Evolutionary conservation across 2,329 filamentous ascomycete species (phyloP).

Genomic region (Neoarthrinium moseri): DNA sequence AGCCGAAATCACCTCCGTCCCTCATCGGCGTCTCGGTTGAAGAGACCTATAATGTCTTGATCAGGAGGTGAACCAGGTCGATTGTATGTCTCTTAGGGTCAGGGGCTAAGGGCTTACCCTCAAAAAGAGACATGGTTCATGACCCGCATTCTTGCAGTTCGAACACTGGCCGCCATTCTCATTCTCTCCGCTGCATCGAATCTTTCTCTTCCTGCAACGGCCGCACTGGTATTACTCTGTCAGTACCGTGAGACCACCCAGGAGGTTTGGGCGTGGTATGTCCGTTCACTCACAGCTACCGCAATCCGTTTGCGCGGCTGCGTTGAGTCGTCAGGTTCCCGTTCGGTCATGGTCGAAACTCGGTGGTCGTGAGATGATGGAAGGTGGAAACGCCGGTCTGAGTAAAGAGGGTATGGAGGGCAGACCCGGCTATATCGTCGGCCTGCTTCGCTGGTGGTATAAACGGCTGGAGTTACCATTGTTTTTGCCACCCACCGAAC

Average conservation of each 20-base stretch:
- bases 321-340: slow-evolving; percentile 38
- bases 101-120: slow-evolving; percentile 54
- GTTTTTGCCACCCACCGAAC: slow-evolving; percentile 16
- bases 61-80: no score
- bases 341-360: slow-evolving; percentile 38
- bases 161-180: slow-evolving; percentile 75
- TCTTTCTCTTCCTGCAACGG: slow-evolving; percentile 90
- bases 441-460: slow-evolving; percentile 31
- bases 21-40: slow-evolving; percentile 35
- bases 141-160: slow-evolving; percentile 76
- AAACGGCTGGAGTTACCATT: slow-evolving; percentile 43
- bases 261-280: no score
- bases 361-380: slow-evolving; percentile 35
- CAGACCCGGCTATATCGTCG: slow-evolving; percentile 39
- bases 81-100: slow-evolving; percentile 16
- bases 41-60: slow-evolving; percentile 33
- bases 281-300: slow-evolving; percentile 53
- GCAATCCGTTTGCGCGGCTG: slow-evolving; percentile 57
- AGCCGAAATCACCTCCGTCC: slow-evolving; percentile 32
- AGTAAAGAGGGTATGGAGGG: slow-evolving; percentile 34
- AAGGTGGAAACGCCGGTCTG: slow-evolving; percentile 36
- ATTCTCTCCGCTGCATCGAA: slow-evolving; percentile 85
- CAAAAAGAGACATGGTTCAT: slow-evolving; percentile 73
- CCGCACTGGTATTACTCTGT: slow-evolving; percentile 74
- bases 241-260: no score